Evolutionary conservation across 208 protist species (phyloP).

Genomic region (Strigomonas culicis): DNA sequence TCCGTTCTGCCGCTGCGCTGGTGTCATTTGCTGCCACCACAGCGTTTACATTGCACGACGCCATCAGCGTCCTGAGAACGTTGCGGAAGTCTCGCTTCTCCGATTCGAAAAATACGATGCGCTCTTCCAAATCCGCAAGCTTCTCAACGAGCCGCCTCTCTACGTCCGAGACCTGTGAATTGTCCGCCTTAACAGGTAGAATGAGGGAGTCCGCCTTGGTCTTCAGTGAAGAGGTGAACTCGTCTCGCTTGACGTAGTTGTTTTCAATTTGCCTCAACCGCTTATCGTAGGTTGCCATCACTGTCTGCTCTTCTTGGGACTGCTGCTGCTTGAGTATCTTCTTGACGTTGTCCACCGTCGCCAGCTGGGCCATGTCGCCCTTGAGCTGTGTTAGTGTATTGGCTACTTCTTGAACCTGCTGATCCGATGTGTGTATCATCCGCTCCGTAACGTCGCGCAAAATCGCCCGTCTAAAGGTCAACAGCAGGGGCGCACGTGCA

Average conservation of each 20-base stretch:
- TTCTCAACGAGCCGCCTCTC: constrained; percentile 45
- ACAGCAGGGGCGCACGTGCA: constrained; percentile 55
- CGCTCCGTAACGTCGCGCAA: constrained; percentile 68
- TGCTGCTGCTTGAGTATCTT: constrained; percentile 9
- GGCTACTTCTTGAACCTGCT: constrained; percentile 55
- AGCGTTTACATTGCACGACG: not conserved
- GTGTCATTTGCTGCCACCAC: not conserved
- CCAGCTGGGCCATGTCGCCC: constrained; percentile 18
- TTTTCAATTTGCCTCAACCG: constrained; percentile 46
- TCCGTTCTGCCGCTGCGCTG: not conserved
- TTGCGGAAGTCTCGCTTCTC: constrained; percentile 68
- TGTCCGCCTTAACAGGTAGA: constrained; percentile 52
- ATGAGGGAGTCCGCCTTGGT: constrained; percentile 52
- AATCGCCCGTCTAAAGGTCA: constrained; percentile 65
- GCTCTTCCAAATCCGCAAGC: constrained; percentile 67
- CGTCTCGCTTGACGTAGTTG: constrained; percentile 39
- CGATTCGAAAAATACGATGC: constrained; percentile 66
- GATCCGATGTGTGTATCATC: constrained; percentile 32
- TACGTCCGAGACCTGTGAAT: constrained; percentile 41
- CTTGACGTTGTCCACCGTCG: constrained; percentile 3
- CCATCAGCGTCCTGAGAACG: constrained; percentile 23
- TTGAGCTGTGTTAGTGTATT: constrained; percentile 35
- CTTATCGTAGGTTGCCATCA: constrained; percentile 18
- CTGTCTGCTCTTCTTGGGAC: constrained; percentile 16
- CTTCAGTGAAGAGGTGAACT: constrained; percentile 40